Base-by-base conservation (phyloP, 805 yeast genomes). In the Candida boleticola region DNA sequence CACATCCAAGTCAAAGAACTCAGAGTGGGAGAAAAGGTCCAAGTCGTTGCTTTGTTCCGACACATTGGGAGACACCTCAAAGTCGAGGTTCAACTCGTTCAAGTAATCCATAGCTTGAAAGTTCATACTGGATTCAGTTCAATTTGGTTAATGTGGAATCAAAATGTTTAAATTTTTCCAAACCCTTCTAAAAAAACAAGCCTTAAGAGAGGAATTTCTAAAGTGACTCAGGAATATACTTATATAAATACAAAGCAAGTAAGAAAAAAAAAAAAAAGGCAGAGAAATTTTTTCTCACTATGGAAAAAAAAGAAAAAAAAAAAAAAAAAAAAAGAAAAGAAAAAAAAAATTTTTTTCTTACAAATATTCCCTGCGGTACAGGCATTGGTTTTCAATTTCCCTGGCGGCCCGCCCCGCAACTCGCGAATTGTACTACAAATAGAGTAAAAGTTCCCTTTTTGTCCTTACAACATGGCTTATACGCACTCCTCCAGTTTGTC, bases 61-160 rank as follows among this genome's bases (percentile, higher is more conserved):
- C 34, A 51, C 50, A 26, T 37, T 43, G 20, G 61, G 61, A 31
- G 59, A 50, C 30, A 48, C 47, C 37, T 38, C 59, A 44, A 68
- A 61, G 44, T 65, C 73, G 30, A 70, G 61, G 52, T 69, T 67
- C 51, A 69, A 55, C 45, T 66, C 62, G 42, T 58, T 57, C 50
- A 70, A 57, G 51, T 67, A 70, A 51, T 70, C 73, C 23, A 64
- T 58, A 33, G 71, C 65, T 50, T 66, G 71, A 50, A 63, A 68
- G 45, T 65, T 67, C 74, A 70, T 70, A 17, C 22, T 50, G 10
- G 18, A 17, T 17, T 10, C 20, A 19, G 5, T 13, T 31, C 17
- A 17, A 5, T n/a, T n/a, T n/a, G n/a, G n/a, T 25, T n/a, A n/a
- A n/a, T n/a, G n/a, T n/a, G n/a, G n/a, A n/a, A n/a, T n/a, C n/a